Evolutionary conservation across 805 yeast species (phyloP).

Genomic region (Lachancea nothofagi): DNA sequence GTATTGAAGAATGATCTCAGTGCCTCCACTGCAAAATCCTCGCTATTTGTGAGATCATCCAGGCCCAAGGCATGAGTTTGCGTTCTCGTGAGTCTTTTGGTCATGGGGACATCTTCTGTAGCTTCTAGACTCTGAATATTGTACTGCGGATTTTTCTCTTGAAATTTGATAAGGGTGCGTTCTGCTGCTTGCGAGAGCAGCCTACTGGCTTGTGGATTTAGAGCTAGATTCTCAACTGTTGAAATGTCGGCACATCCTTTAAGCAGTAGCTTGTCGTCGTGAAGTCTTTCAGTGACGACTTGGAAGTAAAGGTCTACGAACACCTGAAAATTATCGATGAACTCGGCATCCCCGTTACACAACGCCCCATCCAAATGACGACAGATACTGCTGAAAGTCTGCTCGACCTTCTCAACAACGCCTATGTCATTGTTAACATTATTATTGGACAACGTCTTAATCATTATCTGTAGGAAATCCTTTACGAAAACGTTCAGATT

Average conservation of each 20-base stretch:
- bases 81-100: slow-evolving; percentile 29
- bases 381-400: slow-evolving; percentile 46
- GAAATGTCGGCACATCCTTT: slow-evolving; percentile 32
- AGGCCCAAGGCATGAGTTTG: slow-evolving; percentile 27
- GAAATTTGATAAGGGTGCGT: slow-evolving; percentile 22
- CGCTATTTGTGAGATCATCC: slow-evolving; percentile 23
- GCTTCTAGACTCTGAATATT: slow-evolving; percentile 13
- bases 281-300: slow-evolving; percentile 21
- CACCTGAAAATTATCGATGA: slow-evolving; percentile 42
- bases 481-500: slow-evolving; percentile 79
- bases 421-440: slow-evolving; percentile 51
- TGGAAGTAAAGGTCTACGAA: slow-evolving; percentile 33
- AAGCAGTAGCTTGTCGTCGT: slow-evolving; percentile 28
- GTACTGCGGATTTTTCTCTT: slow-evolving; percentile 25
- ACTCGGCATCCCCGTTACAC: slow-evolving; percentile 58
- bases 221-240: slow-evolving; percentile 24
- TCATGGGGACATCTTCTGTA: slow-evolving; percentile 6
- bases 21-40: slow-evolving; percentile 36
- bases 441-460: slow-evolving; percentile 37
- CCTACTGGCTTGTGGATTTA: slow-evolving; percentile 26
- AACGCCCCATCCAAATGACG: slow-evolving; percentile 53
- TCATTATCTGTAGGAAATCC: slow-evolving; percentile 57
- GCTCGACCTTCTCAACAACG: slow-evolving; percentile 48
- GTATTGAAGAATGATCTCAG: slow-evolving; percentile 62
- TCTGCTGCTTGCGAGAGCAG: slow-evolving; percentile 24